phyloP scores from a whole-genome alignment of 169 alveolate species.

The Plasmodium gonderi region DNA sequence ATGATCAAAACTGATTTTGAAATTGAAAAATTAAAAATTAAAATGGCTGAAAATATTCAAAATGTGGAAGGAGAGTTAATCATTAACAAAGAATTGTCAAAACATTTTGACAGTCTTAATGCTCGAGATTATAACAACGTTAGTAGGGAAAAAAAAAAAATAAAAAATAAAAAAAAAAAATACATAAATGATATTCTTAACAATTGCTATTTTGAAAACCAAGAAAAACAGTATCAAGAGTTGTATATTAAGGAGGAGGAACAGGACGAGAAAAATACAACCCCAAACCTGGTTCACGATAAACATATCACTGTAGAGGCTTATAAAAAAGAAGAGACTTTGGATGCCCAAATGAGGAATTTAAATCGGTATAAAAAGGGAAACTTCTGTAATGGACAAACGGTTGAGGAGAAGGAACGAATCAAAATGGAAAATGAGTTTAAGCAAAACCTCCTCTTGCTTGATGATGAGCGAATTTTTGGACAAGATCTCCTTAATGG shows the following conservation, averaged over 20 bases:
- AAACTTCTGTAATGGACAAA: neutral
- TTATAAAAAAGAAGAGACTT: neutral
- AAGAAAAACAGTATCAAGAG: neutral
- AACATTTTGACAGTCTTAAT: conserved; percentile 11
- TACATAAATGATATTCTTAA: conserved; percentile 48
- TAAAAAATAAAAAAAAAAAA: conserved; percentile 29
- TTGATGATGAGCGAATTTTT: conserved; percentile 48
- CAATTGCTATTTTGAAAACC: neutral
- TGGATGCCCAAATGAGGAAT: neutral
- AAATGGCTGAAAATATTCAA: conserved; percentile 78
- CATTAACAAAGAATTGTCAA: conserved; percentile 24
- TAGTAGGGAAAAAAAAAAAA: conserved; percentile 17
- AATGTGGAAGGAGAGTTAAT: conserved; percentile 66
- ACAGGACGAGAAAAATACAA: neutral
- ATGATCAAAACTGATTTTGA: conserved; percentile 86
- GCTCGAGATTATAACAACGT: conserved; percentile 57
- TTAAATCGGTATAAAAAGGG: neutral
- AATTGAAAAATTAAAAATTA: conserved; percentile 85
- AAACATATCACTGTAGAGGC: neutral
- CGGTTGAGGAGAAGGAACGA: neutral
- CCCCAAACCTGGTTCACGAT: neutral
- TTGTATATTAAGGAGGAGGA: conserved; percentile 16
- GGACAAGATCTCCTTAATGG: conserved; percentile 42
- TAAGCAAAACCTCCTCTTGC: conserved; percentile 19
- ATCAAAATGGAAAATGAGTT: conserved; percentile 26